These are phyloP conservation scores for Fennellomyces sp. DNA, from an alignment of 371 early-diverging fungal genomes.

Conservation along the genomic window DNA sequence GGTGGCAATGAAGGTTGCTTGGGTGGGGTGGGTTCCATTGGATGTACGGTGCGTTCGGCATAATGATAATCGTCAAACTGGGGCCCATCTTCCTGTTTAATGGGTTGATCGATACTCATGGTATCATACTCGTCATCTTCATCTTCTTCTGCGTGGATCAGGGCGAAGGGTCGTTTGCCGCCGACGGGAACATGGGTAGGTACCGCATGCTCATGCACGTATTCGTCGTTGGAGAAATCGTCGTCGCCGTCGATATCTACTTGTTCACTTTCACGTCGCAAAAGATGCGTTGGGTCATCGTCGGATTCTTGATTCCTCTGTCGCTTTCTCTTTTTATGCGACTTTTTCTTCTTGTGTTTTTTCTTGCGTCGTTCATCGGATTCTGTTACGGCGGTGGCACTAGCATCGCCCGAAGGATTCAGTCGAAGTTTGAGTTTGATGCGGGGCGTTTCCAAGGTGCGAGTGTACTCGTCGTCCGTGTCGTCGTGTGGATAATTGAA, in stretches of 20 bases:
- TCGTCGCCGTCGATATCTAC: slow-evolving; percentile 21
- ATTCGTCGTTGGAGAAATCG: background rate
- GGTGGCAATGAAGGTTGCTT: background rate
- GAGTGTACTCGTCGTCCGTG: too few relatives aligned
- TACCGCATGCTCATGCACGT: slow-evolving; percentile 10
- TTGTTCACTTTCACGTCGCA: slow-evolving; percentile 19
- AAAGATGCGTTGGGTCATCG: slow-evolving; percentile 1
- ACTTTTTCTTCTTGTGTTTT: slow-evolving; percentile 42
- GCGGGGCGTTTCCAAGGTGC: slow-evolving; percentile 15
- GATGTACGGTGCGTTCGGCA: background rate
- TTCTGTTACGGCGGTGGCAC: slow-evolving; percentile 3
- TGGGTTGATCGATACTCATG: slow-evolving; percentile 13
- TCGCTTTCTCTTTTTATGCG: slow-evolving; percentile 41
- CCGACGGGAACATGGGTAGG: slow-evolving; percentile 18
- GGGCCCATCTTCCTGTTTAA: background rate
- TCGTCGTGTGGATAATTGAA: too few relatives aligned
- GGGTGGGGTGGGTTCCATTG: background rate
- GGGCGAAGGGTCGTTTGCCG: slow-evolving; percentile 32
- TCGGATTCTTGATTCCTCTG: slow-evolving; percentile 18
- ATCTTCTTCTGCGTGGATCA: slow-evolving; percentile 18
- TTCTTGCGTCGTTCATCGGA: slow-evolving; percentile 15
- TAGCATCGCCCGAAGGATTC: slow-evolving; percentile 26
- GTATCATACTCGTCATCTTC: slow-evolving; percentile 20
- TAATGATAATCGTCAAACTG: background rate
- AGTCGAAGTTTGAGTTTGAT: slow-evolving; percentile 42